Evolutionary conservation across 2,329 filamentous ascomycete species (phyloP).

Genomic region (Curvularia lunata): DNA sequence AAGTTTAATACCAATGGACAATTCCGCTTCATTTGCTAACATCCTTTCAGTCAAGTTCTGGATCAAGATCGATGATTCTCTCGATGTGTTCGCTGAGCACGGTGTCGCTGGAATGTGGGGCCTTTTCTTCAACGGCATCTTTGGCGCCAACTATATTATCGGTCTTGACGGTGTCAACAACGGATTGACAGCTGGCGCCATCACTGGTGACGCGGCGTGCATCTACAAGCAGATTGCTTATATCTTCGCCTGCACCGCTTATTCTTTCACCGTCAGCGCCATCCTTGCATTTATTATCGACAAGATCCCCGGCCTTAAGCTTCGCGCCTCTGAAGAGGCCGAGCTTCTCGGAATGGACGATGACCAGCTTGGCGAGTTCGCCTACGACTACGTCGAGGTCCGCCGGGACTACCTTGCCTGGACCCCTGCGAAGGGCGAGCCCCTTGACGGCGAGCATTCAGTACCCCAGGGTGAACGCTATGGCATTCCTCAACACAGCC

Average conservation of each 20-base stretch:
- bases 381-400: slow-evolving; percentile 89
- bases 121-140: slow-evolving; percentile 78
- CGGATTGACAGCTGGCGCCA: slow-evolving; percentile 65
- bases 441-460: slow-evolving; percentile 63
- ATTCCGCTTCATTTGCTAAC: slow-evolving; percentile 27
- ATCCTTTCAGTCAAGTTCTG: slow-evolving; percentile 66
- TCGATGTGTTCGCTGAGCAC: slow-evolving; percentile 92
- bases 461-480: slow-evolving; percentile 71
- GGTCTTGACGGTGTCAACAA: slow-evolving; percentile 77
- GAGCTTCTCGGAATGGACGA: slow-evolving; percentile 89
- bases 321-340: slow-evolving; percentile 80
- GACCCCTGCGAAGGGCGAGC: slow-evolving; percentile 76
- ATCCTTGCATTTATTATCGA: slow-evolving; percentile 77
- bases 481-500: slow-evolving; percentile 73
- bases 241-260: slow-evolving; percentile 69
- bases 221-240: slow-evolving; percentile 83
- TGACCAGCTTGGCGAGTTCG: slow-evolving; percentile 88
- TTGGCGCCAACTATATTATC: slow-evolving; percentile 76
- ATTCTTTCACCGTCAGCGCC: slow-evolving; percentile 76
- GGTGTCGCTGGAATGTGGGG: slow-evolving; percentile 82
- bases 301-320: slow-evolving; percentile 75
- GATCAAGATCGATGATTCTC: slow-evolving; percentile 82
- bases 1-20: slow-evolving; percentile 53
- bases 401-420: slow-evolving; percentile 87
- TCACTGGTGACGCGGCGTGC: slow-evolving; percentile 75